Evolutionary conservation across 2,329 filamentous ascomycete genomes (phyloP), one percentile per base, ranked within the genome.

Genomic region (Arthroderma uncinatum): DNA sequence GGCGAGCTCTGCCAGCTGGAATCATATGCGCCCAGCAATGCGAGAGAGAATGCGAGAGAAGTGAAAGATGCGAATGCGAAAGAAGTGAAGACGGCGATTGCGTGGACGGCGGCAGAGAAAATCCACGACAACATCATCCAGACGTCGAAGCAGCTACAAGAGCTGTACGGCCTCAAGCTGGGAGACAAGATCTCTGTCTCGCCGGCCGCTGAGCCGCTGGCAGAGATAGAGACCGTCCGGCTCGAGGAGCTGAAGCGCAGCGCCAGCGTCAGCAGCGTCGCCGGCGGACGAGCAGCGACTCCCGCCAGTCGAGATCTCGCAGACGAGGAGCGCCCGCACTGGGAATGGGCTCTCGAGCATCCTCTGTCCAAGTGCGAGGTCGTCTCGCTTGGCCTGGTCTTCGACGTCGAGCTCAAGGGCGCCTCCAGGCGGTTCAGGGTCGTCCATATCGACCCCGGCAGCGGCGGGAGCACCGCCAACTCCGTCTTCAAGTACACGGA

Each of bases 111-210:
- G 2, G 67, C 76, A 4, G 75, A 84, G 67, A 83, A 84, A 64
- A 75, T 89, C 62, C 80, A 83, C 65, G 82, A 82, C 62, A 80
- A 84, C 61, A 78, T 89, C 57, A 76, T 87, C 53, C 79, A 91
- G 76, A 82, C 88, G 74, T 84, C 87, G 21, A 84, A 87, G 61
- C 77, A 82, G 4, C 82, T 94, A 56, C 85, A 87, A 61, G 84
- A 87, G 36, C 79, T 82, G 5, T 86, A 86, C 62, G 82, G 82
- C 0, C 80, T 95, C 63, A 85, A 85, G 60, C 75, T 93, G 2
- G 83, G 83, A 14, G 86, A 90, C 53, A 79, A 82, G 54, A 75
- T 94, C 52, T 77, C 78, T 6, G 79, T 91, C 23, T 74, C 78
- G 1, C 78, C 73, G 60, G 76, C 79, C 8, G 76, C 77, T 6